Evolutionary conservation across 495 filamentous ascomycete genomes (phyloP).

Genomic region (Staphylotrichum longicolle): DNA sequence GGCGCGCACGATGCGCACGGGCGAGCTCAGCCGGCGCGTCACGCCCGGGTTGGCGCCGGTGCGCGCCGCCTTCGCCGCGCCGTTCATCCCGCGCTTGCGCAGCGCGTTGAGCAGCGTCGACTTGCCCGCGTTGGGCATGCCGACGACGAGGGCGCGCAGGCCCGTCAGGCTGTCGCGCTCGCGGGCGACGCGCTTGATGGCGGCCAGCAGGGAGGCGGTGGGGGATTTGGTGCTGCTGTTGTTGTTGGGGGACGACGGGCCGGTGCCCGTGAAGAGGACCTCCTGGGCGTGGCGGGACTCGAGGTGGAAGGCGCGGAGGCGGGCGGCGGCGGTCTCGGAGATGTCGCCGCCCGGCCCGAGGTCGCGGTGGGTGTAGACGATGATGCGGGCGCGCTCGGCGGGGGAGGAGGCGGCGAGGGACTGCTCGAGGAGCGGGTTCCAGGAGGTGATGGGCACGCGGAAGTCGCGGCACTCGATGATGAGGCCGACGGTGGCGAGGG

Average conservation of each 20-base stretch:
- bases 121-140: constrained; percentile 96
- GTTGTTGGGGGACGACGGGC: not conserved
- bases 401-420: constrained; percentile 55
- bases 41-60: constrained; percentile 88
- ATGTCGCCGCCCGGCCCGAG: constrained; percentile 47
- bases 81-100: constrained; percentile 60
- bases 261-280: constrained; percentile 61
- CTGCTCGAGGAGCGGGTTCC: constrained; percentile 89
- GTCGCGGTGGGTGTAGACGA: constrained; percentile 92
- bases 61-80: constrained; percentile 66
- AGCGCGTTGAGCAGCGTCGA: constrained; percentile 87
- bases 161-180: constrained; percentile 48
- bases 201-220: constrained; percentile 30
- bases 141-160: constrained; percentile 79
- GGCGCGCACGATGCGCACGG: constrained; percentile 66
- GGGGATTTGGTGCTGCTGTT: constrained; percentile 19
- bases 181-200: constrained; percentile 35
- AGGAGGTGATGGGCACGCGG: constrained; percentile 79
- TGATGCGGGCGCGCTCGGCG: constrained; percentile 57
- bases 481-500: constrained; percentile 77
- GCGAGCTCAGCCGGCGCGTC: constrained; percentile 77
- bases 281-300: constrained; percentile 29
- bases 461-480: constrained; percentile 95
- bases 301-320: constrained; percentile 32
- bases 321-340: constrained; percentile 8